Evolutionary conservation across 1,284 basidiomycete genomes (phyloP), one percentile per base, ranked within the genome.

Genomic region (Pisolithus thermaeus): DNA sequence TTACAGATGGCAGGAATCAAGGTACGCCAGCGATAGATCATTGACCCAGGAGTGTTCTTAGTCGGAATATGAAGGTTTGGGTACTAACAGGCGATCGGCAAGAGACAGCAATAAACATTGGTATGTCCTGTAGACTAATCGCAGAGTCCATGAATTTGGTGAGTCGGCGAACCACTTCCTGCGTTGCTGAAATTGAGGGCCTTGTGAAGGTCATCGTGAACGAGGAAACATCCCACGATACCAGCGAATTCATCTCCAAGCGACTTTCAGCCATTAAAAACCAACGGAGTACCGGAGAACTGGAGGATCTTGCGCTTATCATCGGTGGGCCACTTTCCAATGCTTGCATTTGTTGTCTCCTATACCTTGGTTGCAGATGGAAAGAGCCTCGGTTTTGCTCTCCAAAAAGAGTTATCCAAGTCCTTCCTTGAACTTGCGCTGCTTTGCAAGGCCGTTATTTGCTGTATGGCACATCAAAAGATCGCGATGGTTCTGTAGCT

Each of bases 101-200:
- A 73, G 97, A 99, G 71, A 99, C 97, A 2, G 97, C 97, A 12
- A 98, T 99, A 73, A 99, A 99, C 64, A 99, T 99, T 58, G 97
- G 97, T 47, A 85, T 99, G 78, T 95, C 92, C 2, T 99, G 96
- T 73, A 83, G 93, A 55, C 71, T 99, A 57, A 98, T 99, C 55
- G 94, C 93, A 2, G 97, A 99, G 72, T 94, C 92, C 14, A 99
- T 99, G 97, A 98, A 97, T 67, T 62, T 99, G 72, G 94, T 94
- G 60, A 52, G 83, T 11, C 9, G 28, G 27, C 35, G 20, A 41
- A 16, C 25, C 46, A 25, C 16, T 43, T 42, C 32, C 28, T 7
- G 18, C n/a, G 41, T 12, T 9, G 35, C 30, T 14, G 28, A 22
- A 5, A 12, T 47, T 18, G 16, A 50, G 22, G 32, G 12, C 25